phyloP scores from a whole-genome alignment of 2,329 filamentous ascomycete genomes.

The Nannizzia gypsea region DNA sequence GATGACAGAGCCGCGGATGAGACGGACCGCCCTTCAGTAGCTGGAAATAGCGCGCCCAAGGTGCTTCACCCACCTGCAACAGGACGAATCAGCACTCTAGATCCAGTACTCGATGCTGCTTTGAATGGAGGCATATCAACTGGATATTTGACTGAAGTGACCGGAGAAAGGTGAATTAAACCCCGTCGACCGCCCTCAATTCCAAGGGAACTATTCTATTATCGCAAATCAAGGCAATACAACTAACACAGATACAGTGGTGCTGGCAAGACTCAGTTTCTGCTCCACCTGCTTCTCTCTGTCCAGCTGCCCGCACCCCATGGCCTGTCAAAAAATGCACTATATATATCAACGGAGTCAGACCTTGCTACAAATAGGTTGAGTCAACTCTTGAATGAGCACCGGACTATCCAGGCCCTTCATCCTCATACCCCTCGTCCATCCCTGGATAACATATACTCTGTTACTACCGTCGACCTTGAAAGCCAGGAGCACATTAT shows the following conservation, averaged over 20 bases:
- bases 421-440: slow-evolving; percentile 36
- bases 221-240: neutral
- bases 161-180: slow-evolving; percentile 62
- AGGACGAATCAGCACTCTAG: slow-evolving; percentile 66
- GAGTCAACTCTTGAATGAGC: slow-evolving; percentile 58
- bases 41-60: neutral
- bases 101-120: slow-evolving; percentile 55
- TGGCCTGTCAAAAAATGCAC: slow-evolving; percentile 59
- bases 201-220: neutral
- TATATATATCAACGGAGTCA: slow-evolving; percentile 92
- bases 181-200: neutral
- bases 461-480: slow-evolving; percentile 74
- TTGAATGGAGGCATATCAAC: slow-evolving; percentile 70
- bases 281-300: slow-evolving; percentile 71
- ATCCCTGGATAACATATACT: slow-evolving; percentile 64
- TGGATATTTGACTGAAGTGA: slow-evolving; percentile 75
- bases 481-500: slow-evolving; percentile 94
- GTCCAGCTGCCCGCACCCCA: slow-evolving; percentile 66
- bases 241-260: slow-evolving; percentile 42
- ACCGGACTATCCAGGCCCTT: slow-evolving; percentile 48
- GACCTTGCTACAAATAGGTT: slow-evolving; percentile 71
- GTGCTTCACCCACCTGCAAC: slow-evolving; percentile 15
- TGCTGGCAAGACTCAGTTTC: slow-evolving; percentile 87
- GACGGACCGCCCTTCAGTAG: neutral
- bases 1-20: neutral